A percentile compares a stretch with the other conserved stretches of the same genome.
These are phyloP conservation scores for Fusarium paranaense DNA, from an alignment of 2,329 filamentous ascomycete species.

Conservation along the genomic window DNA sequence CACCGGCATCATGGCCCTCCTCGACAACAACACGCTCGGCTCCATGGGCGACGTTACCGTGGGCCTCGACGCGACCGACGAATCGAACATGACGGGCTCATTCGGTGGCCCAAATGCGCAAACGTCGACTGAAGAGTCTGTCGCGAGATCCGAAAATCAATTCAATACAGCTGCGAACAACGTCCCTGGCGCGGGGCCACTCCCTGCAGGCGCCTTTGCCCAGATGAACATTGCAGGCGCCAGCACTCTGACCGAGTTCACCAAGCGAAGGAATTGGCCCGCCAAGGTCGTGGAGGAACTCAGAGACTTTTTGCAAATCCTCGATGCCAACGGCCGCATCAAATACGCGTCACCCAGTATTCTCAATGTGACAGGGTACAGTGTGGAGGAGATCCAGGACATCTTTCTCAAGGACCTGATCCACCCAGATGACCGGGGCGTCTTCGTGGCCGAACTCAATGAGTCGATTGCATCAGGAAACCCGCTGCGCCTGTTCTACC, in stretches of 20 bases:
- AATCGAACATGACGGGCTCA: conserved; percentile 36
- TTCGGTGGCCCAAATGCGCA: conserved; percentile 37
- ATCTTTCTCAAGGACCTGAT: conserved; percentile 84
- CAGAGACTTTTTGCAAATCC: conserved; percentile 87
- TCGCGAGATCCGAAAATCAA: conserved; percentile 49
- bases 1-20: conserved; percentile 57
- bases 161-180: conserved; percentile 51
- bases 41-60: conserved; percentile 56
- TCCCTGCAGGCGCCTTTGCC: conserved; percentile 54
- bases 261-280: conserved; percentile 80
- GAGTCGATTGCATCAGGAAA: conserved; percentile 88
- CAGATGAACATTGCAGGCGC: conserved; percentile 49
- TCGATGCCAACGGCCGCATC: conserved; percentile 86
- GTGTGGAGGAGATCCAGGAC: conserved; percentile 76
- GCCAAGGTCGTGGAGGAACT: conserved; percentile 91
- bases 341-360: conserved; percentile 88
- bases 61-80: conserved; percentile 54
- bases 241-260: conserved; percentile 68
- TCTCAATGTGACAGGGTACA: conserved; percentile 79
- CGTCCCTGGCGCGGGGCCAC: conserved; percentile 56
- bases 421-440: conserved; percentile 84
- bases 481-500: conserved; percentile 85
- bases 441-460: conserved; percentile 89
- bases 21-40: conserved; percentile 57
- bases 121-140: conserved; percentile 45